These are phyloP conservation scores for Vicia faba DNA, from an alignment of 306 rosid species.

Conservation along the genomic window DNA sequence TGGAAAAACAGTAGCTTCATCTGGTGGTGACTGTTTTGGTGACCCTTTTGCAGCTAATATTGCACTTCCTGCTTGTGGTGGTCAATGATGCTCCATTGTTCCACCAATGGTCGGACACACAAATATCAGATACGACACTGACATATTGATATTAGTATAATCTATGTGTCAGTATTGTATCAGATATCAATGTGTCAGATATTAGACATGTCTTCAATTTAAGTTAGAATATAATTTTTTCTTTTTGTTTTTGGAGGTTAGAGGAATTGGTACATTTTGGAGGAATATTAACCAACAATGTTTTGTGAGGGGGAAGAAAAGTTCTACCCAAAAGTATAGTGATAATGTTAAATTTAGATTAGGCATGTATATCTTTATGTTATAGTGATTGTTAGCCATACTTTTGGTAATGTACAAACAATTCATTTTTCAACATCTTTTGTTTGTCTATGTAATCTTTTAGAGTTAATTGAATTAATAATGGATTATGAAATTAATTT, in stretches of 20 bases:
- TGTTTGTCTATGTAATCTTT: not conserved
- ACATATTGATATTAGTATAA: not conserved
- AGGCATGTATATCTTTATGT: conserved; percentile 19
- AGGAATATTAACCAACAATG: conserved; percentile 42
- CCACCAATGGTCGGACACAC: not conserved
- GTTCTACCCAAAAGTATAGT: conserved; percentile 31
- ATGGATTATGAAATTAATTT: conserved; percentile 38
- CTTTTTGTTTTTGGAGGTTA: not conserved
- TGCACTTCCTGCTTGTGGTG: conserved; percentile 50
- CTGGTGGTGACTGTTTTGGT: conserved; percentile 50
- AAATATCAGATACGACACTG: not conserved
- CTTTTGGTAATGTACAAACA: conserved; percentile 37
- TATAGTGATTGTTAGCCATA: conserved; percentile 31
- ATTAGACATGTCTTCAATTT: not conserved
- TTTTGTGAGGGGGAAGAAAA: conserved; percentile 40
- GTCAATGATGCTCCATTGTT: conserved; percentile 40
- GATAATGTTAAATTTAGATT: conserved; percentile 27
- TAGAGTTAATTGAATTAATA: conserved; percentile 29
- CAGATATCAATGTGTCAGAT: not conserved
- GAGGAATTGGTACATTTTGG: conserved; percentile 37
- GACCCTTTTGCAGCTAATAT: conserved; percentile 54
- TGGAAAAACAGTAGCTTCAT: not conserved
- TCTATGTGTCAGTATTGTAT: not conserved
- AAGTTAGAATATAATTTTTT: not conserved
- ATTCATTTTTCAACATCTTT: conserved; percentile 33